Conservation (phyloP, 768 basidiomycete species). For the Arthromyces matolae region DNA sequence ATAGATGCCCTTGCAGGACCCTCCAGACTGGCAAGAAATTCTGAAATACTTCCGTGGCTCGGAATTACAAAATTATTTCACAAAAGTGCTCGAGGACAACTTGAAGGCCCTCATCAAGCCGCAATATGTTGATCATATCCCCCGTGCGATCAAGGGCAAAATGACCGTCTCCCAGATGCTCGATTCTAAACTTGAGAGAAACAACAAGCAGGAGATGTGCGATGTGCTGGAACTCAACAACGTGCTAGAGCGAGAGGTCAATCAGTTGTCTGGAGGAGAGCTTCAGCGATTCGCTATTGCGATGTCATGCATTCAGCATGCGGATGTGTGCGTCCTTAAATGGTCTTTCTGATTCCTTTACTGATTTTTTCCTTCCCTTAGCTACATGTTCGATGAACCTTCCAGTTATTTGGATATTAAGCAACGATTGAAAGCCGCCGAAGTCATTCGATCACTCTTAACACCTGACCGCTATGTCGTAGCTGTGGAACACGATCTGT, state of each 20-base stretch:
- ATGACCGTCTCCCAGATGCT: slow-evolving; percentile 91
- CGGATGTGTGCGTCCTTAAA: slow-evolving; percentile 76
- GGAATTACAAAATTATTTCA: slow-evolving; percentile 99
- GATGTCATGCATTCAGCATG: slow-evolving; percentile 91
- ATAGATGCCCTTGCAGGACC: slow-evolving; percentile 55
- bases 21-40: slow-evolving; percentile 99
- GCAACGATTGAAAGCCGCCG: slow-evolving; percentile 92
- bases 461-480: slow-evolving; percentile 87
- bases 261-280: slow-evolving; percentile 92
- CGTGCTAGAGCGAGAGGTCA: slow-evolving; percentile 80
- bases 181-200: slow-evolving; percentile 81
- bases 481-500: slow-evolving; percentile 98
- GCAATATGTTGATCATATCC: slow-evolving; percentile 99
- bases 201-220: slow-evolving; percentile 86
- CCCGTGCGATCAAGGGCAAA: slow-evolving; percentile 87
- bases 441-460: slow-evolving; percentile 88
- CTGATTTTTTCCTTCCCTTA: slow-evolving; percentile 28
- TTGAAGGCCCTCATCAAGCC: slow-evolving; percentile 98
- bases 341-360: slow-evolving; percentile 2
- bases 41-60: slow-evolving; percentile 98
- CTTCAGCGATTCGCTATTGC: slow-evolving; percentile 98
- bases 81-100: slow-evolving; percentile 97
- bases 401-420: slow-evolving; percentile 97
- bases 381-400: slow-evolving; percentile 99
- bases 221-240: slow-evolving; percentile 84